Conservation (phyloP, 495 filamentous ascomycete species). For the Podospora pseudoanserina region DNA sequence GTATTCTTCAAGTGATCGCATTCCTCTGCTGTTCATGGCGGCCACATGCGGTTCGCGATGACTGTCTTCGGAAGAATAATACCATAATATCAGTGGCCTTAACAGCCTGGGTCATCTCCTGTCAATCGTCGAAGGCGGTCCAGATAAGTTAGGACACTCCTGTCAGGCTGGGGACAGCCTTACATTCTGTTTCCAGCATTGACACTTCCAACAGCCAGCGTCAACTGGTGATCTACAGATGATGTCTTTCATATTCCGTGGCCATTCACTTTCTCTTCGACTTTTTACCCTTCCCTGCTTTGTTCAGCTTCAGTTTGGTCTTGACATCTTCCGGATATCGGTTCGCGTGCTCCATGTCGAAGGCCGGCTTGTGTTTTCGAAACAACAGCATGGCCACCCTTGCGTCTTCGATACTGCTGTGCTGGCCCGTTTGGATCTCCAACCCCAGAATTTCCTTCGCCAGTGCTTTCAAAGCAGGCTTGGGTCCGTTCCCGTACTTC, state of each 20-base stretch:
- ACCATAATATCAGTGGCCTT: not conserved
- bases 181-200: not conserved
- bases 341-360: constrained; percentile 73
- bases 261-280: constrained; percentile 14
- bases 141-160: too few relatives aligned
- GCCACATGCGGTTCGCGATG: not conserved
- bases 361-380: constrained; percentile 70
- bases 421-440: constrained; percentile 75
- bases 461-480: constrained; percentile 71
- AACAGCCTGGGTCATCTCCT: not conserved
- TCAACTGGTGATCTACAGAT: not conserved
- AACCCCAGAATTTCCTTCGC: constrained; percentile 74
- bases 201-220: not conserved
- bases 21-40: not conserved
- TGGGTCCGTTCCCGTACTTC: constrained; percentile 68
- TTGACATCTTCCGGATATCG: constrained; percentile 52
- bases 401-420: constrained; percentile 77
- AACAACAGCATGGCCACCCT: constrained; percentile 85
- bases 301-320: constrained; percentile 39
- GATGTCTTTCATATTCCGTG: not conserved
- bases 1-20: not conserved
- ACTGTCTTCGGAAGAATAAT: not conserved
- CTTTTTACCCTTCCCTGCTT: constrained; percentile 28
- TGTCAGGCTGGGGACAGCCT: too few relatives aligned
- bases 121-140: not conserved